These are phyloP conservation scores for Epicoccum nigrum DNA, from an alignment of 2,329 filamentous ascomycete species.

Conservation along the genomic window DNA sequence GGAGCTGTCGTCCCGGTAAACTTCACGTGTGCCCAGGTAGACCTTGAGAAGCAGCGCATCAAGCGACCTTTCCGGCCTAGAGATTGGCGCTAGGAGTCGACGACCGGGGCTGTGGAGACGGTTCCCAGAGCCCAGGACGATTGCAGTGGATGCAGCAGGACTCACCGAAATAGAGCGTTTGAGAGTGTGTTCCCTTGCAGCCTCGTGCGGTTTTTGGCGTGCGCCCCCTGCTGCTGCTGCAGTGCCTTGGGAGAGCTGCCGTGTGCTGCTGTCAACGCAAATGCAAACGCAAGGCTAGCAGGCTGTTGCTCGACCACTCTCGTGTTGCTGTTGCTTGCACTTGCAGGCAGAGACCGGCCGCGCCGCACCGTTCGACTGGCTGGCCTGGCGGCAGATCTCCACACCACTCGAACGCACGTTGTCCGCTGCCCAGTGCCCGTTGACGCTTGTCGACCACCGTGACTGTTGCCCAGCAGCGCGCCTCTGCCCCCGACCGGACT, in stretches of 20 bases:
- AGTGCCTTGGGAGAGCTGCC: background rate
- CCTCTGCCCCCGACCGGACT: slow-evolving; percentile 9
- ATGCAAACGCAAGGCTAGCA: background rate
- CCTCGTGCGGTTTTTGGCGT: background rate
- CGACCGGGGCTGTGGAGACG: slow-evolving; percentile 8
- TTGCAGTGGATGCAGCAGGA: background rate
- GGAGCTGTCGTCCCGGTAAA: slow-evolving; percentile 9
- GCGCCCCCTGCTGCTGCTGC: background rate
- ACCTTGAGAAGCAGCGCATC: slow-evolving; percentile 4
- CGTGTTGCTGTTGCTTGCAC: background rate
- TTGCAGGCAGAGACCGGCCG: background rate
- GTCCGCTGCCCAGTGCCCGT: slow-evolving; percentile 16
- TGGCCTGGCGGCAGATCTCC: slow-evolving; percentile 10
- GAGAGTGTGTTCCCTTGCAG: slow-evolving; percentile 14
- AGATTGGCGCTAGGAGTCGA: background rate
- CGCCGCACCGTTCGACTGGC: slow-evolving; percentile 11
- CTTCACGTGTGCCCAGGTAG: slow-evolving; percentile 6
- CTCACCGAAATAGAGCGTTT: slow-evolving; percentile 1
- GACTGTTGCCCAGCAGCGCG: slow-evolving; percentile 12
- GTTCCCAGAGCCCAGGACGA: background rate
- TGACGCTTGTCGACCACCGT: slow-evolving; percentile 8
- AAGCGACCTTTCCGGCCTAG: slow-evolving; percentile 6
- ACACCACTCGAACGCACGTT: slow-evolving; percentile 20
- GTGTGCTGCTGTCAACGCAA: background rate
- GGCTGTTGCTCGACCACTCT: background rate